Percentiles rank a stretch among this genome's conserved stretches.
Evolutionary conservation across 192 early-diverging fungal species (phyloP).

Genomic region (Podila epicladia): DNA sequence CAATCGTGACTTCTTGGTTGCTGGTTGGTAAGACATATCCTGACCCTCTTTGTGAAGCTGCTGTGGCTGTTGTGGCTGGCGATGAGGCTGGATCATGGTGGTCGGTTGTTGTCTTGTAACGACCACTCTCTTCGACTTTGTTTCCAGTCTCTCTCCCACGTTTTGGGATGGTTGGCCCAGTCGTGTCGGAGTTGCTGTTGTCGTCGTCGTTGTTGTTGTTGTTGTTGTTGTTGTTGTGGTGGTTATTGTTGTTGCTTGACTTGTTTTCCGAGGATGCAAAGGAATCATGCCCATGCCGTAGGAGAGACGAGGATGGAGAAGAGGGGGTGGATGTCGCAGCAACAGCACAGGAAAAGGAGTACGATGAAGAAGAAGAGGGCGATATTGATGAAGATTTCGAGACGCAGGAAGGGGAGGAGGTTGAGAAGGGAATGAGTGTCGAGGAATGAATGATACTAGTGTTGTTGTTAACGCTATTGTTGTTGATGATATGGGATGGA

Average conservation of each 20-base stretch:
- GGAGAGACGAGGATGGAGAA: constrained; percentile 1
- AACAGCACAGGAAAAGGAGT: constrained; percentile 4
- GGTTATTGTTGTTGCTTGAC: too few species aligned
- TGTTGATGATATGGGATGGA: background rate
- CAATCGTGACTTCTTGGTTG: background rate
- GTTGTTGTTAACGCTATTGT: background rate
- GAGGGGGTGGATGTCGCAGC: constrained; percentile 1
- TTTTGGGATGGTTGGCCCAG: constrained; percentile 36
- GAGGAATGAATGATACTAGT: constrained; percentile 1
- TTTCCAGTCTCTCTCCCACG: constrained; percentile 29
- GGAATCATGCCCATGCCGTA: background rate
- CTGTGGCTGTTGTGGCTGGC: too few species aligned
- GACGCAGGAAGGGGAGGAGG: background rate
- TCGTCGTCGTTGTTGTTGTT: background rate
- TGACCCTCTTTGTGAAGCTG: too few species aligned
- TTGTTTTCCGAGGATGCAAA: background rate
- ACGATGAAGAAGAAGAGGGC: background rate
- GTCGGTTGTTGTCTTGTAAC: background rate
- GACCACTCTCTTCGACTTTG: background rate
- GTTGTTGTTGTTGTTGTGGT: too few species aligned
- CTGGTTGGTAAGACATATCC: background rate
- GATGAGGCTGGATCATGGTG: background rate
- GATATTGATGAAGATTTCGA: background rate
- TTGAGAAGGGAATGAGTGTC: background rate
- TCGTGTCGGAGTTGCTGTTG: constrained; percentile 21